phyloP scores from a whole-genome alignment of 2,329 filamentous ascomycete species.

The Arthrobotrys musiformis region DNA sequence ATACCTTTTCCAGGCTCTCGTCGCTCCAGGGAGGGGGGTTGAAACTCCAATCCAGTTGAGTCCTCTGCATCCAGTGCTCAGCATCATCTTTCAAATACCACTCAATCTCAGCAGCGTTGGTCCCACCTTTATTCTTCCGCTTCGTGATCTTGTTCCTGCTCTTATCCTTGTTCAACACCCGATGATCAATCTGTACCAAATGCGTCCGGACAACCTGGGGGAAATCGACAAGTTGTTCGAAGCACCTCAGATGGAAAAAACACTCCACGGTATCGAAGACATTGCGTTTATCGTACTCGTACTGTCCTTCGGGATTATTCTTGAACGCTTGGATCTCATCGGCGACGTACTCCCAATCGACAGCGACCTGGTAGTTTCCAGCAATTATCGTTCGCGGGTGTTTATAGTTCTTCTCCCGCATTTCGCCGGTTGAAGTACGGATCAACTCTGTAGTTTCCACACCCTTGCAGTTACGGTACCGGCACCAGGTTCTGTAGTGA shows the following conservation, averaged over 20 bases:
- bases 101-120: slow-evolving; percentile 53
- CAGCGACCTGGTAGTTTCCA: slow-evolving; percentile 53
- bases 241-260: slow-evolving; percentile 53
- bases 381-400: slow-evolving; percentile 52
- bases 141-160: slow-evolving; percentile 50
- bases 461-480: slow-evolving; percentile 48
- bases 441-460: slow-evolving; percentile 48
- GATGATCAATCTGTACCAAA: slow-evolving; percentile 37
- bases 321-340: slow-evolving; percentile 40
- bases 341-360: slow-evolving; percentile 44
- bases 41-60: slow-evolving; percentile 29
- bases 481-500: slow-evolving; percentile 50
- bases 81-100: slow-evolving; percentile 54
- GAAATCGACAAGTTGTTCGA: slow-evolving; percentile 49
- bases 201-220: slow-evolving; percentile 29
- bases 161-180: slow-evolving; percentile 47
- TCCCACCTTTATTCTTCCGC: slow-evolving; percentile 54
- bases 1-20: slow-evolving; percentile 39
- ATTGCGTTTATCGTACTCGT: slow-evolving; percentile 46
- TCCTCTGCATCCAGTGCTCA: slow-evolving; percentile 43
- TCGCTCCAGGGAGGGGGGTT: slow-evolving; percentile 39
- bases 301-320: slow-evolving; percentile 25
- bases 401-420: slow-evolving; percentile 54
- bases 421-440: slow-evolving; percentile 34
- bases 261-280: slow-evolving; percentile 46